These are phyloP conservation scores for Oleoguttula mirabilis DNA, from an alignment of 495 filamentous ascomycete genomes.

Conservation along the genomic window DNA sequence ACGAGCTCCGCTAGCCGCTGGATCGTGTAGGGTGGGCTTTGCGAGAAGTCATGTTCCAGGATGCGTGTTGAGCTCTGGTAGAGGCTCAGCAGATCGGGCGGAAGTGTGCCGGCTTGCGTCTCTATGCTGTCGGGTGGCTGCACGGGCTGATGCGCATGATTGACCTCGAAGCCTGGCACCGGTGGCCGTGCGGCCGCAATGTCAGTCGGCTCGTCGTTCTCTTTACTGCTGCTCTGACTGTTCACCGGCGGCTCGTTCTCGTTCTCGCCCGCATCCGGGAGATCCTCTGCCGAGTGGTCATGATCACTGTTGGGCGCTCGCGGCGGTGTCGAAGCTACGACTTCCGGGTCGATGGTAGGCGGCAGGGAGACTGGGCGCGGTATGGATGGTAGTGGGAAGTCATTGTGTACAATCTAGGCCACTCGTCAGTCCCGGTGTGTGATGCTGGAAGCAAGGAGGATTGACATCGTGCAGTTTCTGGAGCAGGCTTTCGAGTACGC, in stretches of 20 bases:
- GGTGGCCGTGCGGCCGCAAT: conserved; percentile 25
- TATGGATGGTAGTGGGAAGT: conserved; percentile 27
- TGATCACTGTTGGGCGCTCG: not conserved
- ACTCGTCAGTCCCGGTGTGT: conserved; percentile 13
- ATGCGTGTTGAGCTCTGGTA: conserved; percentile 54
- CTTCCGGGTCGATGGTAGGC: conserved; percentile 29
- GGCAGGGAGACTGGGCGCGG: conserved; percentile 24
- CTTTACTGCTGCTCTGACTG: conserved; percentile 29
- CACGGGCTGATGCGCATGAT: conserved; percentile 29
- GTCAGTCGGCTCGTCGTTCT: conserved; percentile 40
- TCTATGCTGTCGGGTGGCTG: conserved; percentile 19
- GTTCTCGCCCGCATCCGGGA: not conserved
- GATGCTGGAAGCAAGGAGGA: conserved; percentile 22
- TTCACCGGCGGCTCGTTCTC: conserved; percentile 7
- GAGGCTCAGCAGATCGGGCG: conserved; percentile 49
- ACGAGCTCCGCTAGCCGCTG: conserved; percentile 92
- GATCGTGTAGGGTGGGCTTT: conserved; percentile 78
- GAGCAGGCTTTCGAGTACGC: conserved; percentile 26
- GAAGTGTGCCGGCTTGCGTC: conserved; percentile 35
- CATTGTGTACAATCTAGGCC: conserved; percentile 25
- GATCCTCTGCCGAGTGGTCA: conserved; percentile 1
- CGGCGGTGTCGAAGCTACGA: conserved; percentile 18
- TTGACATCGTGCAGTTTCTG: conserved; percentile 26
- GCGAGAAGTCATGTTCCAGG: conserved; percentile 54
- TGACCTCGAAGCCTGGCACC: conserved; percentile 19